A percentile compares a stretch with the other conserved stretches of the same genome.
These are phyloP conservation scores for Penicillium capsulatum DNA, from an alignment of 2,329 filamentous ascomycete genomes.

Conservation along the genomic window DNA sequence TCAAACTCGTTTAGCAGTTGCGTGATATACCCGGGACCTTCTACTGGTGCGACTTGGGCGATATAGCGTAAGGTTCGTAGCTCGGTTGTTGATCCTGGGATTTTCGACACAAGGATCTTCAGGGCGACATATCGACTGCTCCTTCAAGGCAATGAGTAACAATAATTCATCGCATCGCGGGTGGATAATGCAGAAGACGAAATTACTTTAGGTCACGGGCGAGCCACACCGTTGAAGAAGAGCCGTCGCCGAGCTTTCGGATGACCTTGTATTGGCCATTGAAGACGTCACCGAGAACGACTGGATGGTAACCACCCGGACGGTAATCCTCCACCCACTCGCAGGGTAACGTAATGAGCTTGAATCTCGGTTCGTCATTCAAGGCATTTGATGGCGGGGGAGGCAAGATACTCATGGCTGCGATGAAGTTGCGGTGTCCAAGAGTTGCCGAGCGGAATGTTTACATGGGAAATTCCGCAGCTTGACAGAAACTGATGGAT, in stretches of 20 bases:
- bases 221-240: constrained; percentile 47
- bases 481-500: constrained; percentile 7
- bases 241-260: constrained; percentile 45
- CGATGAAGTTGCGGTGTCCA: constrained; percentile 5
- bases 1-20: constrained; percentile 26
- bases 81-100: constrained; percentile 14
- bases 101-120: constrained; percentile 29
- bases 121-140: constrained; percentile 28
- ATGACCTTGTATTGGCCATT: constrained; percentile 41
- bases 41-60: constrained; percentile 13
- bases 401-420: constrained; percentile 12
- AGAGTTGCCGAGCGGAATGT: constrained; percentile 10
- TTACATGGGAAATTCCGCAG: constrained; percentile 5
- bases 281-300: constrained; percentile 41
- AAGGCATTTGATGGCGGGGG: constrained; percentile 11
- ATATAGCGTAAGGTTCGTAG: constrained; percentile 18
- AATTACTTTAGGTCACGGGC: constrained; percentile 32
- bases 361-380: constrained; percentile 14
- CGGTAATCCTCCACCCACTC: constrained; percentile 31
- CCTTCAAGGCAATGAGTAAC: constrained; percentile 13
- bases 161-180: constrained; percentile 5
- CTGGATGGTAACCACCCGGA: constrained; percentile 44
- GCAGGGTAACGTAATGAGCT: constrained; percentile 17
- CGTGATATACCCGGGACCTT: constrained; percentile 14
- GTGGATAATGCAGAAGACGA: constrained; percentile 9